Percentiles rank a stretch among this genome's conserved stretches.
Conservation (phyloP, 2,329 filamentous ascomycete species). For the Rutstroemia sydowiana region DNA sequence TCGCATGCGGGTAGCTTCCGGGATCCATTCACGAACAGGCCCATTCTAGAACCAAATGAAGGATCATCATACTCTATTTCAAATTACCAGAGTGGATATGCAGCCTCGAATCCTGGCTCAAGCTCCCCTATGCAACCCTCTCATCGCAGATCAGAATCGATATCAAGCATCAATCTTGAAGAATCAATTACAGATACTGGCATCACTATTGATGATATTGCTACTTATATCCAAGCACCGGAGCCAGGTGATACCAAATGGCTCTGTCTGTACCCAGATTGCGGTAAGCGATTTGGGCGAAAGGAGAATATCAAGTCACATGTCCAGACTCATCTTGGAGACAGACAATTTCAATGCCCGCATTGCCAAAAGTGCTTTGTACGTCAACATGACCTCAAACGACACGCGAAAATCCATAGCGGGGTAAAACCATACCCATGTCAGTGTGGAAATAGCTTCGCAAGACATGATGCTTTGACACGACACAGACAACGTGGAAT, state of each 20-base stretch:
- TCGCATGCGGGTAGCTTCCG: conserved; percentile 39
- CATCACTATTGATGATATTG: conserved; percentile 78
- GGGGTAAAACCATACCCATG: conserved; percentile 94
- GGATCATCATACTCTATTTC: conserved; percentile 18
- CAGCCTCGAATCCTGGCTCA: conserved; percentile 11
- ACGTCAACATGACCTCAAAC: conserved; percentile 91
- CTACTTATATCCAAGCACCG: conserved; percentile 64
- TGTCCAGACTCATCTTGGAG: conserved; percentile 94
- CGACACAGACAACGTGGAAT: conserved; percentile 91
- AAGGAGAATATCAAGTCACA: conserved; percentile 99
- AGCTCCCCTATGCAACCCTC: conserved; percentile 25
- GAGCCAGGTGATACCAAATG: conserved; percentile 70
- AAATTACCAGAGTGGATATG: conserved; percentile 12
- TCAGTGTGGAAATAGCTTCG: conserved; percentile 89
- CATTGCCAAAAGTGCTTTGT: conserved; percentile 95
- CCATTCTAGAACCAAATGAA: conserved; percentile 31
- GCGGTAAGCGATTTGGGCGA: conserved; percentile 85
- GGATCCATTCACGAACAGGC: conserved; percentile 38
- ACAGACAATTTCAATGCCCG: conserved; percentile 90
- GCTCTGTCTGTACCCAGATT: conserved; percentile 69
- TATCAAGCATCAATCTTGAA: conserved; percentile 55
- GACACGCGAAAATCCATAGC: conserved; percentile 95
- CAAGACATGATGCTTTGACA: conserved; percentile 89
- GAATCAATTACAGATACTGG: conserved; percentile 70
- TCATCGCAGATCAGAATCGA: conserved; percentile 52